Conservation (phyloP, 1,284 basidiomycete species). For the Naganishia cerealis region DNA sequence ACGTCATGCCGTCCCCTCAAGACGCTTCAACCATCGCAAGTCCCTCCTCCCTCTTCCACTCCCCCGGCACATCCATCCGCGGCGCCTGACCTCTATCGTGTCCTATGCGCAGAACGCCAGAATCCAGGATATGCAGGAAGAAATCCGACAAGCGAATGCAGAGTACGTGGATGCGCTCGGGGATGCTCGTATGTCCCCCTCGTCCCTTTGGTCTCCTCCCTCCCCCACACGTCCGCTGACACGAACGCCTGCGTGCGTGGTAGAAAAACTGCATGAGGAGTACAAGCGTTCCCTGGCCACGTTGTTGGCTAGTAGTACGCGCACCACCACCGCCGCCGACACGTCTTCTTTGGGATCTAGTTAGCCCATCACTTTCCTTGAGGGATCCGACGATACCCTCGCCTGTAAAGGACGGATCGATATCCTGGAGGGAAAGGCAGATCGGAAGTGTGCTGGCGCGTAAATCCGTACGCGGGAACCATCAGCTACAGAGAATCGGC, state of each 20-base stretch:
- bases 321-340: background rate
- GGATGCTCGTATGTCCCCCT: slow-evolving; percentile 1
- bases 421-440: no score
- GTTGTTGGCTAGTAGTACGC: background rate
- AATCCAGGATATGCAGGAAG: background rate
- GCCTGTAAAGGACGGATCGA: no score
- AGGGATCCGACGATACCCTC: no score
- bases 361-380: background rate
- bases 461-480: no score
- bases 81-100: background rate
- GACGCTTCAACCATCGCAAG: slow-evolving; percentile 10
- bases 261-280: slow-evolving; percentile 8
- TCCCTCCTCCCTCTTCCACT: background rate
- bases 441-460: no score
- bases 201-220: background rate
- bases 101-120: background rate
- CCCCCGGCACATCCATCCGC: background rate
- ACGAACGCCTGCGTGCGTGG: background rate
- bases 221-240: background rate
- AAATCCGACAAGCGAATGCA: slow-evolving; percentile 11
- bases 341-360: background rate
- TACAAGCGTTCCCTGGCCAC: slow-evolving; percentile 5
- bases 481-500: no score
- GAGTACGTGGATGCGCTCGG: slow-evolving; percentile 7
- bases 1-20: slow-evolving; percentile 22